phyloP scores from a whole-genome alignment of 768 basidiomycete genomes.

The Rhizopogon roseolus region DNA sequence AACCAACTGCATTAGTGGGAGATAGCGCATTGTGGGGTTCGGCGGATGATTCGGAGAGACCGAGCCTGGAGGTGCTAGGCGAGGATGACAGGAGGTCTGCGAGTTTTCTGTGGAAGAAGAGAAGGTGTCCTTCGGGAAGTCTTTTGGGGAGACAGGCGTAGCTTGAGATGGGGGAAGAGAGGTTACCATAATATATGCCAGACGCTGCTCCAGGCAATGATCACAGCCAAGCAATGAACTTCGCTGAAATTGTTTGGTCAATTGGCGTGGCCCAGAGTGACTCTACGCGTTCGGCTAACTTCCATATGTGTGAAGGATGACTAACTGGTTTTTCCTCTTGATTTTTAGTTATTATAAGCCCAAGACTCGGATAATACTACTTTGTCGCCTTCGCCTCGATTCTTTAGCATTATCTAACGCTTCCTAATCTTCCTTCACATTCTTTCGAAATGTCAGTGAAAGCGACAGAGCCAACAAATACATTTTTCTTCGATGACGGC shows the following conservation, averaged over 20 bases:
- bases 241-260: too few relatives aligned
- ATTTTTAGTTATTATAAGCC: too few relatives aligned
- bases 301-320: too few relatives aligned
- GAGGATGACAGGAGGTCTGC: neutral
- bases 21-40: constrained; percentile 50
- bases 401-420: too few relatives aligned
- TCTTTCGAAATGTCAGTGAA: constrained; percentile 12
- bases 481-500: constrained; percentile 21
- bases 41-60: constrained; percentile 34
- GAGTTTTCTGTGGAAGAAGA: neutral
- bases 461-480: constrained; percentile 8
- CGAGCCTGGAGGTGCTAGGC: constrained; percentile 14
- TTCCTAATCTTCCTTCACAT: neutral
- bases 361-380: too few relatives aligned
- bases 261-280: too few relatives aligned
- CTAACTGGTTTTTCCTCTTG: too few relatives aligned
- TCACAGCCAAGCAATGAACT: too few relatives aligned
- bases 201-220: too few relatives aligned
- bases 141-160: neutral
- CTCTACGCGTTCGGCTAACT: too few relatives aligned
- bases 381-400: too few relatives aligned
- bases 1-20: neutral
- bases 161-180: neutral
- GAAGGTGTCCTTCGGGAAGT: neutral
- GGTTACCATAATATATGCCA: too few relatives aligned